phyloP scores from a whole-genome alignment of 306 rosid genomes.

The Cyclanthera cordifolia region DNA sequence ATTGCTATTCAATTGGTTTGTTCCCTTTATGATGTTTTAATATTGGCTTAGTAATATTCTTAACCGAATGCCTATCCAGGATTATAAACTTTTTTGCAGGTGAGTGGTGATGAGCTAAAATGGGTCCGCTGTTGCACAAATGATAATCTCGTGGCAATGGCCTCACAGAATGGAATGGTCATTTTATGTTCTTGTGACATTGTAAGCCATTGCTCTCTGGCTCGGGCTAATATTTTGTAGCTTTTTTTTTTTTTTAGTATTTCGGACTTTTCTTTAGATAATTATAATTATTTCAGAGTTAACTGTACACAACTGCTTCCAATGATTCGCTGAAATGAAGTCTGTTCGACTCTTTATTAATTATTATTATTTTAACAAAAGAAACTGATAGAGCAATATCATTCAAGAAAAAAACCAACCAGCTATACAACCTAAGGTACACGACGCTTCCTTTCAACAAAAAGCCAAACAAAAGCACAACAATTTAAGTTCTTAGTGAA shows the following conservation, averaged over 20 bases:
- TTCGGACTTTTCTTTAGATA: no score
- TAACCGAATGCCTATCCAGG: constrained; percentile 26
- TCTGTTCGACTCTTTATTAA: not conserved
- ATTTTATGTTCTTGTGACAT: constrained; percentile 57
- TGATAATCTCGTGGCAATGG: constrained; percentile 90
- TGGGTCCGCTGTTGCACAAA: constrained; percentile 94
- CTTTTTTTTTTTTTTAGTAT: not conserved
- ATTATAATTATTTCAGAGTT: not conserved
- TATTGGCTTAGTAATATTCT: constrained; percentile 12
- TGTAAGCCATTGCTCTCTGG: constrained; percentile 33
- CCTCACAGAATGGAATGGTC: constrained; percentile 92
- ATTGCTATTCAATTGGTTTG: constrained; percentile 96
- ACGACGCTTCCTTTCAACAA: not conserved
- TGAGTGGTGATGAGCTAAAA: constrained; percentile 87
- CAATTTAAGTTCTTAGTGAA: not conserved
- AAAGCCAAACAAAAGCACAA: not conserved
- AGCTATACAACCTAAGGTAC: not conserved
- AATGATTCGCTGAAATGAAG: no score
- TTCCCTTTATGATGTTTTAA: constrained; percentile 22
- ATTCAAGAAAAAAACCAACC: not conserved
- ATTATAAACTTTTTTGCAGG: constrained; percentile 40
- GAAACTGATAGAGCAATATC: not conserved
- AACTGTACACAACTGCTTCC: no score
- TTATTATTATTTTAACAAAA: not conserved
- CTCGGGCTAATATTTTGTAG: not conserved